A percentile compares a stretch with the other conserved stretches of the same genome.
Conservation (phyloP, 176 grass and related monocot genomes). For the Musa beccarii region DNA sequence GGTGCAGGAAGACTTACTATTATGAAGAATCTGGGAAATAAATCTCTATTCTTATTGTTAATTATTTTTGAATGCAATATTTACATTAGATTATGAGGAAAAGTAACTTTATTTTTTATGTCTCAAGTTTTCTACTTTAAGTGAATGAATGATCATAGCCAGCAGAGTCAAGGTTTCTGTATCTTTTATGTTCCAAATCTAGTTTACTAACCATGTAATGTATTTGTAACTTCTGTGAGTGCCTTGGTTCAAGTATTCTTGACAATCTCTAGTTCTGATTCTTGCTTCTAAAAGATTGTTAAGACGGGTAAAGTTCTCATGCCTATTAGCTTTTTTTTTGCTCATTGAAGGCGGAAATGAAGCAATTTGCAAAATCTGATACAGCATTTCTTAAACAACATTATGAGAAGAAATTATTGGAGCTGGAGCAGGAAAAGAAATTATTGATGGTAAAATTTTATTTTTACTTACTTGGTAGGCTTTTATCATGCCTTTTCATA, state of each 20-base stretch:
- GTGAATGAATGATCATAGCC: too few species aligned
- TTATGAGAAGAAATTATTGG: constrained; percentile 80
- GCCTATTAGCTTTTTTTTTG: background rate
- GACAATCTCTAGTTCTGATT: too few species aligned
- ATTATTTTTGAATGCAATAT: too few species aligned
- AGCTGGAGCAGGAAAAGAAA: constrained; percentile 89
- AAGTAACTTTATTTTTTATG: too few species aligned
- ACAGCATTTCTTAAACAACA: constrained; percentile 77
- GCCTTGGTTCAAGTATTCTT: background rate
- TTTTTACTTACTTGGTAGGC: constrained; percentile 4
- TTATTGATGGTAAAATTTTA: constrained; percentile 43
- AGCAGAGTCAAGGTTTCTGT: too few species aligned
- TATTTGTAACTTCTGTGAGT: background rate
- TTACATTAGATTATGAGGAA: too few species aligned
- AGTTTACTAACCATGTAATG: background rate
- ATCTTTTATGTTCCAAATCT: background rate
- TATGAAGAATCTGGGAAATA: too few species aligned
- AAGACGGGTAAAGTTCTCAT: background rate
- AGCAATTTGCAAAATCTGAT: constrained; percentile 68
- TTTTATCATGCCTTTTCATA: background rate
- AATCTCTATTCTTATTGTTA: too few species aligned
- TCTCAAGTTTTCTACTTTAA: too few species aligned
- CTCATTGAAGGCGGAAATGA: constrained; percentile 76
- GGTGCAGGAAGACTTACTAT: background rate
- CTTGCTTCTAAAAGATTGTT: background rate